These are phyloP conservation scores for Sextonia rubra DNA, from an alignment of 164 flowering plant genomes.

Conservation along the genomic window DNA sequence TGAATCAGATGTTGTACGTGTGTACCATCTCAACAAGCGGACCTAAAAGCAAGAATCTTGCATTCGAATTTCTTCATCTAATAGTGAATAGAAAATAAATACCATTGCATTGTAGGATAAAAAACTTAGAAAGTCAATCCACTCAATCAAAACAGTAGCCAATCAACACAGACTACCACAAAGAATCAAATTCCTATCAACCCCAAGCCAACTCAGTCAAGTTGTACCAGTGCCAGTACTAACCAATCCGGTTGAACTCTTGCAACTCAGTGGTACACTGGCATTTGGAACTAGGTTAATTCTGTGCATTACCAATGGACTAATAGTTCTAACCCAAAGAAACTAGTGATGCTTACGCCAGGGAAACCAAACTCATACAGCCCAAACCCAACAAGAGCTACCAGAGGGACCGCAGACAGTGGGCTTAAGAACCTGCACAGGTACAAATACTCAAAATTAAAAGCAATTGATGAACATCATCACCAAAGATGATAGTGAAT, in stretches of 20 bases:
- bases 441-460: neutral
- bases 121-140: neutral
- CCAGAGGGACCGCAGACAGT: conserved; percentile 78
- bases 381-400: conserved; percentile 80
- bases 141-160: neutral
- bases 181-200: neutral
- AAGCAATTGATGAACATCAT: neutral
- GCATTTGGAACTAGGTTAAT: too few relatives aligned
- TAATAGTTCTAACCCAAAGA: neutral
- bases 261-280: too few relatives aligned
- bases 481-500: neutral
- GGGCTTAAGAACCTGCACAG: conserved; percentile 75
- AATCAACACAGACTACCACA: neutral
- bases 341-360: conserved; percentile 42
- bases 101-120: neutral
- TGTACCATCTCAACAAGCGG: neutral
- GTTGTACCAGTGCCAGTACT: too few relatives aligned
- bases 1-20: neutral
- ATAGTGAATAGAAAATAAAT: neutral
- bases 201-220: too few relatives aligned
- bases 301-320: too few relatives aligned
- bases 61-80: neutral
- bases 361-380: conserved; percentile 87
- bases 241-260: too few relatives aligned
- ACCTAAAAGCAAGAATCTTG: neutral